Conservation (phyloP, 2,329 filamentous ascomycete genomes). For the Pseudogymnoascus sp. region DNA sequence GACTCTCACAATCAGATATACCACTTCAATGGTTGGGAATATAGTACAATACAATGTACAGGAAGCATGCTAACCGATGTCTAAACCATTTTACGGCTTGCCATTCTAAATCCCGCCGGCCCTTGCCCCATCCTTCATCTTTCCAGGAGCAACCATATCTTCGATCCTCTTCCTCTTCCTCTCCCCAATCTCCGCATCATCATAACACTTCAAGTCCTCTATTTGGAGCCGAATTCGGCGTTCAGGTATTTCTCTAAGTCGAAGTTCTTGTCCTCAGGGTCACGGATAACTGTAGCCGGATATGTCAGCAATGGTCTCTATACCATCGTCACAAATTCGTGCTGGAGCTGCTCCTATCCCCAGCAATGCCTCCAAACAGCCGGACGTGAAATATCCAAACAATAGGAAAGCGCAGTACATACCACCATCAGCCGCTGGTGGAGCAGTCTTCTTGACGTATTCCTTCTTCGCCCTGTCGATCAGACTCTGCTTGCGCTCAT, state of each 20-base stretch:
- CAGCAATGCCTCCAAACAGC: background rate
- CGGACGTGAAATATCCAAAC: background rate
- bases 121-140: background rate
- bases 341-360: background rate
- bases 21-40: slow-evolving; percentile 10
- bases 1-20: slow-evolving; percentile 2
- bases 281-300: slow-evolving; percentile 50
- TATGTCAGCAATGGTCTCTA: slow-evolving; percentile 3
- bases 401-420: background rate
- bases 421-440: slow-evolving; percentile 29
- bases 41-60: slow-evolving; percentile 31
- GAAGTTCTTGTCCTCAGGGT: slow-evolving; percentile 82
- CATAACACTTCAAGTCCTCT: slow-evolving; percentile 13
- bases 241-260: slow-evolving; percentile 81
- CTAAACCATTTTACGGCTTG: slow-evolving; percentile 24
- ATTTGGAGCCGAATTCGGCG: slow-evolving; percentile 33
- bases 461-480: slow-evolving; percentile 90
- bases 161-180: slow-evolving; percentile 8
- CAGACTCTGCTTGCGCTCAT: slow-evolving; percentile 81
- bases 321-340: background rate
- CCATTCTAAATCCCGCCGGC: slow-evolving; percentile 8
- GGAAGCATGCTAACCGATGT: slow-evolving; percentile 26
- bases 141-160: slow-evolving; percentile 3
- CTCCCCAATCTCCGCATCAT: slow-evolving; percentile 4
- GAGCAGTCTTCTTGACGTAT: slow-evolving; percentile 68